A percentile compares a stretch with the other conserved stretches of the same genome.
These are phyloP conservation scores for Boletus coccyginus DNA, from an alignment of 768 basidiomycete species.

Conservation along the genomic window DNA sequence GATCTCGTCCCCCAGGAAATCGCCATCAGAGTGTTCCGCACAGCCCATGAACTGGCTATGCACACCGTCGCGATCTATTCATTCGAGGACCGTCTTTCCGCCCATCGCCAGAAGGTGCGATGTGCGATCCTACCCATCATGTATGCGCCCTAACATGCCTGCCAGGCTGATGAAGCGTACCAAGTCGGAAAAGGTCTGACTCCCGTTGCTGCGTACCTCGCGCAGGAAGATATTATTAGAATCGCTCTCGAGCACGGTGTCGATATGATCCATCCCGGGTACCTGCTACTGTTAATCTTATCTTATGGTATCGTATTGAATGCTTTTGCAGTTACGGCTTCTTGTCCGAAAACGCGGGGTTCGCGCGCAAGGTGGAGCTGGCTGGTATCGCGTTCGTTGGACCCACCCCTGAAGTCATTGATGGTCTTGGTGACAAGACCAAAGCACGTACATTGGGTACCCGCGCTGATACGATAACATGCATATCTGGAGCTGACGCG, in stretches of 20 bases:
- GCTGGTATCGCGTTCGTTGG: constrained; percentile 98
- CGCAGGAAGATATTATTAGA: constrained; percentile 95
- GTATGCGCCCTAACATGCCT: constrained; percentile 29
- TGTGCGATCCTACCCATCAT: constrained; percentile 30
- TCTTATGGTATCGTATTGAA: constrained; percentile 3
- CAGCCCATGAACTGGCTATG: constrained; percentile 98
- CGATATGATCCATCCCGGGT: constrained; percentile 99
- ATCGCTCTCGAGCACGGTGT: constrained; percentile 98
- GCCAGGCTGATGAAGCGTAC: constrained; percentile 95
- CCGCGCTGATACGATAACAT: constrained; percentile 5
- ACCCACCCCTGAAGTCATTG: constrained; percentile 93
- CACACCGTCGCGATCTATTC: constrained; percentile 99
- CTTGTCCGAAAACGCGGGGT: constrained; percentile 93
- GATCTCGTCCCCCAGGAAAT: constrained; percentile 68
- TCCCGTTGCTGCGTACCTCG: constrained; percentile 95
- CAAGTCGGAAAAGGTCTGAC: constrained; percentile 96
- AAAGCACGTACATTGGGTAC: constrained; percentile 88
- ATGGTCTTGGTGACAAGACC: constrained; percentile 97
- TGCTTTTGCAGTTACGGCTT: constrained; percentile 78
- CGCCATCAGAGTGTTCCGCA: constrained; percentile 97
- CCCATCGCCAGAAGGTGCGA: constrained; percentile 92
- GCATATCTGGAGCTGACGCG: not conserved
- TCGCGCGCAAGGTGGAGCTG: constrained; percentile 97
- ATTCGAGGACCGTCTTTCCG: constrained; percentile 92
- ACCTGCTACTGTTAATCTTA: constrained; percentile 14